phyloP scores from a whole-genome alignment of 2,329 filamentous ascomycete genomes.

The Cladophialophora exuberans region DNA sequence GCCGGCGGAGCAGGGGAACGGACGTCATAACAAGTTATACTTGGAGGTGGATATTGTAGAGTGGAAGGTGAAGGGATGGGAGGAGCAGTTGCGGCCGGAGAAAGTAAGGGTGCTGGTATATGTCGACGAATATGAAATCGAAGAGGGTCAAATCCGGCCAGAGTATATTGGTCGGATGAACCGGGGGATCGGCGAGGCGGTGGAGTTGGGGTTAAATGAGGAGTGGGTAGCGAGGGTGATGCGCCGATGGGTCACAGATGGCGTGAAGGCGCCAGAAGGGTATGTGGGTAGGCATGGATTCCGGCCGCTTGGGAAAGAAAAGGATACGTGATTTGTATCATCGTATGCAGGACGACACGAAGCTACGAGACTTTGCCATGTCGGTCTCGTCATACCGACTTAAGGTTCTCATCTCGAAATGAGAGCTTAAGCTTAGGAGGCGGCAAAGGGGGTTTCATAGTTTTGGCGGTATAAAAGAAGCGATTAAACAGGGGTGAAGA shows the following conservation, averaged over 20 bases:
- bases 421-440: too few species aligned
- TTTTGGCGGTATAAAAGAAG: too few species aligned
- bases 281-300: slow-evolving; percentile 2
- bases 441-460: too few species aligned
- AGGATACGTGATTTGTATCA: too few species aligned
- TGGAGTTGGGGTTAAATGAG: slow-evolving; percentile 36
- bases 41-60: slow-evolving; percentile 16
- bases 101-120: slow-evolving; percentile 34
- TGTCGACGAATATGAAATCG: slow-evolving; percentile 32
- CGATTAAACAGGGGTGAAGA: too few species aligned
- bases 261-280: slow-evolving; percentile 20
- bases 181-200: slow-evolving; percentile 42
- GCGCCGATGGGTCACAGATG: slow-evolving; percentile 40
- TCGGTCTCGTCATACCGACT: too few species aligned
- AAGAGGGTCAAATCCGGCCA: slow-evolving; percentile 36
- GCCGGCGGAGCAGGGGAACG: slow-evolving; percentile 15
- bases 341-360: too few species aligned
- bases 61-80: slow-evolving; percentile 12
- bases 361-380: too few species aligned
- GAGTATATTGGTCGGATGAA: slow-evolving; percentile 48
- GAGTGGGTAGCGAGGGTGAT: slow-evolving; percentile 42
- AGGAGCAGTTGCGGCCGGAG: not conserved
- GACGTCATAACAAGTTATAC: slow-evolving; percentile 27
- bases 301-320: too few species aligned
- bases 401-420: too few species aligned